Base-by-base conservation (phyloP, 306 rosid species). In the Urtica urens region DNA sequence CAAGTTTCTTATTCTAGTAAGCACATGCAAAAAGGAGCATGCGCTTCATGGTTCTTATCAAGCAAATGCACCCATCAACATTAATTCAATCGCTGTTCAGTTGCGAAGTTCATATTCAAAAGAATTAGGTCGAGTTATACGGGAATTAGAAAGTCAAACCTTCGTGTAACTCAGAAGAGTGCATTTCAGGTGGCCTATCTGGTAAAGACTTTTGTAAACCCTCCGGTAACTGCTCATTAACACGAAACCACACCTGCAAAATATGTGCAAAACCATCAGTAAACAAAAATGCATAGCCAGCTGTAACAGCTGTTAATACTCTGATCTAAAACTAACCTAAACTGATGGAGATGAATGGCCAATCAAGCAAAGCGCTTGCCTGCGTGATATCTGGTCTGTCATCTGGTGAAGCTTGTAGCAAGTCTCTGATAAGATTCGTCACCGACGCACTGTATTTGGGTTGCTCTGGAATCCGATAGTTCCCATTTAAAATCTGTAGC, bases 361-460 rank as follows among this genome's bases (percentile, higher is more conserved):
- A 81, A 90, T 90, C 95, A 81, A 90, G 95, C 92, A 90, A 90
- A 90, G 93, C 78, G 80, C 99, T 90, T 90, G 95, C 99, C 99
- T 84, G 99, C 92, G 94, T 85, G 99, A 90, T 84, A 68, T 90
- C 99, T 64, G 99, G 99, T 90, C 99, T 66, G 82, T 84, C 87
- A 23, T 84, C 86, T 49, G 95, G 97, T 61, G 78, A 72, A 24
- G 83, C 80, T 71, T 84, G 95, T 64, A 90, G 99, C 95, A 90
- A 77, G 68, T 90, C 94, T 65, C 65, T 85, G 72, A 84, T 85
- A 39, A 90, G 81, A 71, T 79, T 82, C 11, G 81, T 79, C 46
- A 90, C 38, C 2, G 45, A 47, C 16, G 92, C 70, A 64, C 72
- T 73, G 68, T 72, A 90, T 53, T 77, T 84, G 0, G 99, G 95